These are phyloP conservation scores for Arabidopsis lyrata DNA, from an alignment of 441 rosid species.

Conservation along the genomic window DNA sequence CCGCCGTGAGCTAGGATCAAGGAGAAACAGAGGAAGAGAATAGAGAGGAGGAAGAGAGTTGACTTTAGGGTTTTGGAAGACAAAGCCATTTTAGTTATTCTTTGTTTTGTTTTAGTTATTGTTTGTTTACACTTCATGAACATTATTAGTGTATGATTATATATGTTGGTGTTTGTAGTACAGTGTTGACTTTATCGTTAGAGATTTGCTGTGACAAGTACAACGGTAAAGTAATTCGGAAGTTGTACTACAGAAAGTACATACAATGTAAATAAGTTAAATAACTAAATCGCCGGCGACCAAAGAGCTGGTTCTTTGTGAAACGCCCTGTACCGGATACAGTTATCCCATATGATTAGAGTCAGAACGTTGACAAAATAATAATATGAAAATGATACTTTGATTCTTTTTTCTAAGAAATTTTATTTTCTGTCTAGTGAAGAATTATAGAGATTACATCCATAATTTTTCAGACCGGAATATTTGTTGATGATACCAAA, in stretches of 20 bases:
- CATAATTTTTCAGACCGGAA: neutral
- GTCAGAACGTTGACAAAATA: constrained; percentile 22
- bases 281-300: constrained; percentile 29
- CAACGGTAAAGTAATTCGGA: constrained; percentile 32
- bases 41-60: constrained; percentile 48
- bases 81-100: constrained; percentile 44
- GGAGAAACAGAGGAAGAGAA: constrained; percentile 53
- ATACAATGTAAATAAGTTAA: constrained; percentile 1
- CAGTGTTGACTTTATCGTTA: constrained; percentile 44
- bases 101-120: neutral
- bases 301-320: constrained; percentile 24
- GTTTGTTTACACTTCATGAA: constrained; percentile 6
- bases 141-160: constrained; percentile 11
- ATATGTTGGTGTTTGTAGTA: constrained; percentile 39
- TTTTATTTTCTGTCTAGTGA: too few species aligned
- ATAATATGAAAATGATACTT: too few species aligned
- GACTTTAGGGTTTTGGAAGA: constrained; percentile 52
- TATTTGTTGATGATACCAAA: neutral
- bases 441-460: neutral
- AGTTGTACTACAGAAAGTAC: constrained; percentile 40
- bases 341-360: constrained; percentile 12
- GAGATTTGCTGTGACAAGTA: constrained; percentile 36
- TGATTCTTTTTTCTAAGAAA: too few species aligned
- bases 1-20: constrained; percentile 59
- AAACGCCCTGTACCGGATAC: constrained; percentile 12